Percentiles rank a stretch among this genome's conserved stretches.
These are phyloP conservation scores for Beta macrorhiza DNA, from an alignment of 179 eudicot species.

Conservation along the genomic window DNA sequence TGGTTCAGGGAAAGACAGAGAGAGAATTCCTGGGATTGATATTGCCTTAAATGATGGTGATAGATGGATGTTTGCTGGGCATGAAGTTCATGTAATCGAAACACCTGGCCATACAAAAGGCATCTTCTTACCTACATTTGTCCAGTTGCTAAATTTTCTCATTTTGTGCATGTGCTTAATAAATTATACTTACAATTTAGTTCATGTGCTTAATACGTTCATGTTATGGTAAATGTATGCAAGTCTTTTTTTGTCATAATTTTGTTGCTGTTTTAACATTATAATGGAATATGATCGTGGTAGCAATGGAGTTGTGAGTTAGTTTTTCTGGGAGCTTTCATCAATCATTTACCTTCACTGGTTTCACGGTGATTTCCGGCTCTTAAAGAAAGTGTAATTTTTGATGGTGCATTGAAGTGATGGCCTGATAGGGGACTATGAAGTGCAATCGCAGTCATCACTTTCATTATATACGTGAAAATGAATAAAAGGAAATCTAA, in stretches of 20 bases:
- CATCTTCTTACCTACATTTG: constrained; percentile 8
- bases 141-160: neutral
- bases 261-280: neutral
- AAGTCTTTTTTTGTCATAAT: neutral
- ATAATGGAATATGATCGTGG: neutral
- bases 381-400: neutral
- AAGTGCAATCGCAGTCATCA: neutral
- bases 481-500: neutral
- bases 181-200: neutral
- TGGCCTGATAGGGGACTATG: neutral
- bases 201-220: neutral
- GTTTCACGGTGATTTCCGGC: neutral
- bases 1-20: constrained; percentile 65
- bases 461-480: neutral
- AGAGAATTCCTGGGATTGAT: constrained; percentile 92
- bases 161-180: too few species aligned
- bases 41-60: constrained; percentile 76
- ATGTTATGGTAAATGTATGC: neutral
- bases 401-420: neutral
- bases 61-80: constrained; percentile 95
- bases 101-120: constrained; percentile 97
- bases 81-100: constrained; percentile 74
- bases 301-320: neutral
- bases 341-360: neutral
- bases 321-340: neutral